A percentile compares a stretch with the other conserved stretches of the same genome.
phyloP scores from a whole-genome alignment of 176 grass and related monocot genomes.

The Aegilops bicornis region DNA sequence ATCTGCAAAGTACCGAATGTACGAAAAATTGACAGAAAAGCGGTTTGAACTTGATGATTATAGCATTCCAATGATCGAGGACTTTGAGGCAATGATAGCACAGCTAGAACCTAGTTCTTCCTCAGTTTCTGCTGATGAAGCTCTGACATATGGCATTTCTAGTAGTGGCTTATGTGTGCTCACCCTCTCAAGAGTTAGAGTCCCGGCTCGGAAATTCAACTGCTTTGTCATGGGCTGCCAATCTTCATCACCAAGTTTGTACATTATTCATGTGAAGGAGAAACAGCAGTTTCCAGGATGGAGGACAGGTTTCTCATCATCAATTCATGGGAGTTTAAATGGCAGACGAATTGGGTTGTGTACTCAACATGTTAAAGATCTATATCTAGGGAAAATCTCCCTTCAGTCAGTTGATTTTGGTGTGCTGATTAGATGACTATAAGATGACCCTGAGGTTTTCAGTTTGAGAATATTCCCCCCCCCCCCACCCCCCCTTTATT shows the following conservation, averaged over 20 bases:
- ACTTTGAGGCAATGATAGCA: conserved; percentile 43
- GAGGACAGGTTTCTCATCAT: conserved; percentile 83
- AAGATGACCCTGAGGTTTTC: neutral
- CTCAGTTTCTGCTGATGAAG: conserved; percentile 50
- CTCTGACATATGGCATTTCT: conserved; percentile 79
- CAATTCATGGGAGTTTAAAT: conserved; percentile 70
- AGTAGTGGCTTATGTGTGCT: conserved; percentile 70
- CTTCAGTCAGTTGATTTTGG: conserved; percentile 91
- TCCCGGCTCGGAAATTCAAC: conserved; percentile 54
- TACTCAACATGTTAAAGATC: conserved; percentile 84
- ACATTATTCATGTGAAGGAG: conserved; percentile 76
- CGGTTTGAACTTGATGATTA: conserved; percentile 72
- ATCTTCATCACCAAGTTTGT: conserved; percentile 70
- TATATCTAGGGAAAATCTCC: conserved; percentile 81
- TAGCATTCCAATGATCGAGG: conserved; percentile 65
- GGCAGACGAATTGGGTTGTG: conserved; percentile 78
- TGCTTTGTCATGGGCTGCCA: conserved; percentile 87
- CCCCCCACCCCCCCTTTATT: too few relatives aligned
- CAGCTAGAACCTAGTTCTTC: conserved; percentile 37
- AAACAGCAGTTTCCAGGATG: conserved; percentile 82
- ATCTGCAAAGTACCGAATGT: conserved; percentile 79
- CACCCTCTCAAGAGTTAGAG: conserved; percentile 74
- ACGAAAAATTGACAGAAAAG: conserved; percentile 85
- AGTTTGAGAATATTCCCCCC: neutral
- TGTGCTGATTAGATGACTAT: conserved; percentile 47